phyloP scores from a whole-genome alignment of 2,329 filamentous ascomycete species.

The Rhynchosporium agropyri region DNA sequence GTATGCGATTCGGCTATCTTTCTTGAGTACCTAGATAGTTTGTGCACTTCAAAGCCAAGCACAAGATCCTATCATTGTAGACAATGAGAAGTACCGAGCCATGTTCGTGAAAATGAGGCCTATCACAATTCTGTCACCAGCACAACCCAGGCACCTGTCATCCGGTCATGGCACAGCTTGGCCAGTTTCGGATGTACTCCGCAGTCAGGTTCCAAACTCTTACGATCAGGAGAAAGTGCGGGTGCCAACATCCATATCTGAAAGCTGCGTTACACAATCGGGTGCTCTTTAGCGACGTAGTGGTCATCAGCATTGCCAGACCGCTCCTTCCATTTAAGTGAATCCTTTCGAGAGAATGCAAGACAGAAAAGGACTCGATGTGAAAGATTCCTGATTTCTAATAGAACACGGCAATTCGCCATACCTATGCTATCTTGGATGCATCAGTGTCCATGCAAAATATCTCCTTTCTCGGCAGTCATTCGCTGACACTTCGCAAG shows the following conservation, averaged over 20 bases:
- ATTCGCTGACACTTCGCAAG: constrained; percentile 71
- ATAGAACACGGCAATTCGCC: background rate
- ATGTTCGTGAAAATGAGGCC: too few relatives aligned
- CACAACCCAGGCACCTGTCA: too few relatives aligned
- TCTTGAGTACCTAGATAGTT: too few relatives aligned
- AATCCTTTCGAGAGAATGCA: background rate
- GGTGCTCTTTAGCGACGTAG: background rate
- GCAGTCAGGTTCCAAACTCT: background rate
- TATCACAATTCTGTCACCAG: too few relatives aligned
- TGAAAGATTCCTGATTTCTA: constrained; percentile 1
- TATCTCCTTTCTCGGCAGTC: constrained; percentile 41
- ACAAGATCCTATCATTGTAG: too few relatives aligned
- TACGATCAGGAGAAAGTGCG: constrained; percentile 1
- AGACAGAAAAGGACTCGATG: background rate
- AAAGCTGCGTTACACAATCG: constrained; percentile 6
- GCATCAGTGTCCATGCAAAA: constrained; percentile 38
- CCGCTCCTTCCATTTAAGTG: background rate
- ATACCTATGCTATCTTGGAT: background rate
- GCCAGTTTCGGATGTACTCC: too few relatives aligned
- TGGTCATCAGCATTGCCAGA: background rate
- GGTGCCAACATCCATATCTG: constrained; percentile 2
- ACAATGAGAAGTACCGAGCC: too few relatives aligned
- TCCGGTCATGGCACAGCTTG: too few relatives aligned
- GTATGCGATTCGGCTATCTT: too few relatives aligned
- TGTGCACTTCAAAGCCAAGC: too few relatives aligned